A percentile compares a stretch with the other conserved stretches of the same genome.
These are phyloP conservation scores for Pleurostoma richardsiae DNA, from an alignment of 2,329 filamentous ascomycete genomes.

Conservation along the genomic window DNA sequence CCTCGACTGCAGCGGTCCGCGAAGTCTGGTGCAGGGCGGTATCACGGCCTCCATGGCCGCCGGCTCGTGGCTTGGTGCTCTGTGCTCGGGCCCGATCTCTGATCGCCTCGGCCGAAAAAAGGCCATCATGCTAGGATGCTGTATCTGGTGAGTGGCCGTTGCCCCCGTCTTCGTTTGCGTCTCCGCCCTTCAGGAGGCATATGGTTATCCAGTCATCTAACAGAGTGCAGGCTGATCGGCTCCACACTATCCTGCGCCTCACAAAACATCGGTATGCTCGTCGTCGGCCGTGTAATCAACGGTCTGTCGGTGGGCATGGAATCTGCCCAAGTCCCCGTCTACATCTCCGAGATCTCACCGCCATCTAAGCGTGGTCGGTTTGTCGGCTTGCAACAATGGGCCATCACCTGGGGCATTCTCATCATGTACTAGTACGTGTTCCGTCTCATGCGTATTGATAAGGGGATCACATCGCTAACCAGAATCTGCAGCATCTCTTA, in stretches of 20 bases:
- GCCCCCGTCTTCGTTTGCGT: too few species aligned
- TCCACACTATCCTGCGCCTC: conserved; percentile 54
- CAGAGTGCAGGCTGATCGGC: conserved; percentile 27
- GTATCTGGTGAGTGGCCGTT: conserved; percentile 32
- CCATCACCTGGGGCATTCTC: conserved; percentile 65
- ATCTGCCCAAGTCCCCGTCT: conserved; percentile 65
- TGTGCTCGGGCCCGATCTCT: conserved; percentile 43
- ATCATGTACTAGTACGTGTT: conserved; percentile 66
- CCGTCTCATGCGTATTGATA: conserved; percentile 40
- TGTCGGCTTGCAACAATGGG: conserved; percentile 63
- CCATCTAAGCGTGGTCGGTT: conserved; percentile 54
- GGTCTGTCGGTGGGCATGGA: conserved; percentile 71
- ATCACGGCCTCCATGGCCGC: conserved; percentile 72
- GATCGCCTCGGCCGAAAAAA: conserved; percentile 44
- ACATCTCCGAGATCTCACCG: conserved; percentile 61
- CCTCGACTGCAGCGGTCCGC: conserved; percentile 37
- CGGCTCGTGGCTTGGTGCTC: conserved; percentile 59
- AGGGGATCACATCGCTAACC: neutral
- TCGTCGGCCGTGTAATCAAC: conserved; percentile 65
- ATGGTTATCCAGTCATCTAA: too few species aligned
- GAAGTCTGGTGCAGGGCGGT: conserved; percentile 53
- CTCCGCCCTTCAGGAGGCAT: too few species aligned
- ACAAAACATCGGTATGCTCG: conserved; percentile 67
- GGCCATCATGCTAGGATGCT: conserved; percentile 42
- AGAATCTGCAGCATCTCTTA: neutral